phyloP scores from a whole-genome alignment of 73 alveolate species.

The Paramecium pentaurelia region DNA sequence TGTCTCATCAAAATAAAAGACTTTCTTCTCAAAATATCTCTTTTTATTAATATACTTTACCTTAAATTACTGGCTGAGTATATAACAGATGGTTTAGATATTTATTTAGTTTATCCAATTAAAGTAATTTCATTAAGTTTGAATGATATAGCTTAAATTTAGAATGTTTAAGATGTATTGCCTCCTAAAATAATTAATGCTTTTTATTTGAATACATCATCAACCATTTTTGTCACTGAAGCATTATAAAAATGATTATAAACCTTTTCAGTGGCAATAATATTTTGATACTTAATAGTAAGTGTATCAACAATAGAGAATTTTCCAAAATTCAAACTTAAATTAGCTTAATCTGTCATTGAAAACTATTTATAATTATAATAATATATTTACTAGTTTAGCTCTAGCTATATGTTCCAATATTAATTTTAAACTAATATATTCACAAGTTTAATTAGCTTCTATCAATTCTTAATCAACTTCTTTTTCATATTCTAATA shows the following conservation, averaged over 20 bases:
- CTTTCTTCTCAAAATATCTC: not conserved
- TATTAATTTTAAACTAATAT: not conserved
- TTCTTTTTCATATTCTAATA: slow-evolving; percentile 9
- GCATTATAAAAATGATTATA: slow-evolving; percentile 34
- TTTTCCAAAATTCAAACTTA: slow-evolving; percentile 17
- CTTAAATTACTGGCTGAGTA: slow-evolving; percentile 26
- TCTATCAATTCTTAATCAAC: not conserved
- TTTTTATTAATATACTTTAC: not conserved
- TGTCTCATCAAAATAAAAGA: slow-evolving; percentile 9
- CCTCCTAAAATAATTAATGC: slow-evolving; percentile 8
- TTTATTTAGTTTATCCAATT: not conserved
- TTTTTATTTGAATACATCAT: slow-evolving; percentile 35
- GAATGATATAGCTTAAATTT: not conserved
- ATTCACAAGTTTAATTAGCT: slow-evolving; percentile 43
- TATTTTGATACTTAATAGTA: not conserved
- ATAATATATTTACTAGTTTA: not conserved
- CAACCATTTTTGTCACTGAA: not conserved
- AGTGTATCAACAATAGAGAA: not conserved
- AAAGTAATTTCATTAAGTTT: not conserved
- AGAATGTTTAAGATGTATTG: not conserved
- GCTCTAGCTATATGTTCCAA: slow-evolving; percentile 44
- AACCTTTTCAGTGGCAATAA: not conserved
- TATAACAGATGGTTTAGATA: not conserved
- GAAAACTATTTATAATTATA: not conserved
- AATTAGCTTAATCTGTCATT: not conserved